phyloP scores from a whole-genome alignment of 192 early-diverging fungal genomes.

The Thamnidium elegans region DNA sequence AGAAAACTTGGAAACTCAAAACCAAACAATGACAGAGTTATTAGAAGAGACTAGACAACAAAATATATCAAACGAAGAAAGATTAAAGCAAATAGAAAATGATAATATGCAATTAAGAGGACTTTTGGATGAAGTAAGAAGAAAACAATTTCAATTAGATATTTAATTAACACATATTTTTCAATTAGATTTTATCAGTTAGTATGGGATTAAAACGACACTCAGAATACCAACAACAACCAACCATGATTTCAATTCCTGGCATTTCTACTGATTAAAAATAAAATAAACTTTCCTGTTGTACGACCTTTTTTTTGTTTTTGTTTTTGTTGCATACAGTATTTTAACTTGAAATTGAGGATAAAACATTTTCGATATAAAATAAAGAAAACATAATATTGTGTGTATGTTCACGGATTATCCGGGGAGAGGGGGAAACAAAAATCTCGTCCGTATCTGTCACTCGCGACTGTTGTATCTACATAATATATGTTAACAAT shows the following conservation, averaged over 20 bases:
- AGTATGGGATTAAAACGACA: conserved; percentile 45
- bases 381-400: no score
- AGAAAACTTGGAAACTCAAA: conserved; percentile 48
- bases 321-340: background rate
- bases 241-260: conserved; percentile 27
- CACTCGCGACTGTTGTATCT: no score
- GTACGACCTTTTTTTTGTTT: background rate
- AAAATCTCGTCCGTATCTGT: no score
- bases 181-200: conserved; percentile 41
- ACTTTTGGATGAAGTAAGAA: conserved; percentile 43
- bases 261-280: background rate
- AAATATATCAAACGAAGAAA: conserved; percentile 22
- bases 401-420: no score
- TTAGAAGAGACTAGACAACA: conserved; percentile 31
- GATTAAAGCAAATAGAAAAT: conserved; percentile 39
- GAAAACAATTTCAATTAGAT: background rate
- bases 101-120: conserved; percentile 42
- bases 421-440: no score
- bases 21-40: conserved; percentile 38
- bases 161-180: background rate
- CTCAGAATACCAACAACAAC: conserved; percentile 39
- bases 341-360: no score
- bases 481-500: no score
- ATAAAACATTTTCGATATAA: background rate
- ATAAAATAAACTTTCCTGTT: background rate